Evolutionary conservation across 371 early-diverging fungal species (phyloP).

Genomic region (Caulochytrium protostelioides): DNA sequence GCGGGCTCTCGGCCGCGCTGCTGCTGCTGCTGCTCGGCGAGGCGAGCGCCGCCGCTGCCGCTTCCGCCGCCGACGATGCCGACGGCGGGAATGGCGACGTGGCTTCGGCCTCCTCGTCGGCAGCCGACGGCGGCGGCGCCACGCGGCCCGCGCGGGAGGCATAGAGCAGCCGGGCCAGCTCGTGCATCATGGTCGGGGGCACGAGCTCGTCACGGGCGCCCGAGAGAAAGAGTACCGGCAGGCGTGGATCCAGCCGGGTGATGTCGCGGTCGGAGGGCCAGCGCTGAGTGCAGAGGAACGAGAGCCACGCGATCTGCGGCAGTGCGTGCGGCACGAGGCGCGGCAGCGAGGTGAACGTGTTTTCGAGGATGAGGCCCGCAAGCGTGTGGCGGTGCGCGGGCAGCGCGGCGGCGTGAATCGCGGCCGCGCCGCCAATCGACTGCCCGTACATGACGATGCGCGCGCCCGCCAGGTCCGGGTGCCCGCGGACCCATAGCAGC

Average conservation of each 20-base stretch:
- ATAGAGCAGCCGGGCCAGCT: too few relatives aligned
- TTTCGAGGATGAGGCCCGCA: conserved; percentile 71
- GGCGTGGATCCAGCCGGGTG: conserved; percentile 27
- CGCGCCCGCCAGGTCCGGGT: conserved; percentile 44
- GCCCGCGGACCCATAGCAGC: conserved; percentile 50
- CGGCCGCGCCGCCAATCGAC: conserved; percentile 93
- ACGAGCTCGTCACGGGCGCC: conserved; percentile 67
- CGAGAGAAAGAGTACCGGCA: conserved; percentile 66
- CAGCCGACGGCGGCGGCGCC: too few relatives aligned
- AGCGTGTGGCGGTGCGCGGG: conserved; percentile 50
- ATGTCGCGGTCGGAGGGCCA: conserved; percentile 67
- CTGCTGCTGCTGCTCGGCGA: too few relatives aligned
- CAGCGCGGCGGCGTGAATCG: conserved; percentile 52
- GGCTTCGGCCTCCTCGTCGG: too few relatives aligned
- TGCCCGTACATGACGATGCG: conserved; percentile 78
- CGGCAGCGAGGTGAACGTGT: conserved; percentile 50
- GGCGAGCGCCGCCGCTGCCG: too few relatives aligned
- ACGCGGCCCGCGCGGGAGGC: too few relatives aligned
- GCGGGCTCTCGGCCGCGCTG: too few relatives aligned
- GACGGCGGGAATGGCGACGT: too few relatives aligned
- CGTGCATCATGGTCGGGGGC: conserved; percentile 66
- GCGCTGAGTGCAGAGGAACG: conserved; percentile 64
- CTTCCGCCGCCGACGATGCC: too few relatives aligned
- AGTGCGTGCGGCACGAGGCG: conserved; percentile 67
- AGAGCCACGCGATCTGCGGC: conserved; percentile 43